Base-by-base conservation (phyloP, 2,329 filamentous ascomycete genomes). In the Colletotrichum tamarilloi region DNA sequence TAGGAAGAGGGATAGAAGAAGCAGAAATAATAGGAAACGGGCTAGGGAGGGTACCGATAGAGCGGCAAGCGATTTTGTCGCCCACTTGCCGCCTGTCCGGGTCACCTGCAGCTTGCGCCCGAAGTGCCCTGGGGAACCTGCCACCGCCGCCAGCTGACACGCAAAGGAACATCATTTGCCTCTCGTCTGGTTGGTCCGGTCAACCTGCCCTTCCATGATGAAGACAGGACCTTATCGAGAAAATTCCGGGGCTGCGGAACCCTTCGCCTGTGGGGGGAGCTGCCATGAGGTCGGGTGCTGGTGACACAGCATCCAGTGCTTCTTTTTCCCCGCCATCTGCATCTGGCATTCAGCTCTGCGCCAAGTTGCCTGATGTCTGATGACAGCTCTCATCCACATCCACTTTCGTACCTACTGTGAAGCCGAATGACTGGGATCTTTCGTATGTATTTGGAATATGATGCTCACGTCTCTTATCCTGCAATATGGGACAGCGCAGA, bases 191-290 rank as follows among this genome's bases (percentile, higher is more conserved):
- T 68, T 68, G 30, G 30, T 32, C 30, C 30, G 30, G 30, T 32
- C 30, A 32, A 32, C 30, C 8, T 32, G 8, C 30, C 8, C 9
- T 32, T 32, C 30, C 52, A 16, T 24, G 52, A 56, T n/a, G 9
- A 22, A 35, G n/a, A n/a, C 57, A 42, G 22, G 4, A 12, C 42
- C 19, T 46, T 30, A 9, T 35, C 64, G 64, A 68, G 56, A 58
- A 28, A 62, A 30, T 62, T 22, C 68, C 68, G 63, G 64, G n/a
- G 64, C 49, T 42, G 24, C 68, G 68, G 64, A 68, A 67, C 35
- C 8, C 19, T n/a, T 56, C 35, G n/a, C 28, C 11, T 35, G 32
- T 35, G 11, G 32, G 32, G 32, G 0, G 8, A 35, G 32, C 32
- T 35, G 32, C 32, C 32, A 12, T 35, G 32, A 12, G 32, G 64